phyloP scores from a whole-genome alignment of 2,329 filamentous ascomycete genomes.

The Aspergillus quadrilineatus region DNA sequence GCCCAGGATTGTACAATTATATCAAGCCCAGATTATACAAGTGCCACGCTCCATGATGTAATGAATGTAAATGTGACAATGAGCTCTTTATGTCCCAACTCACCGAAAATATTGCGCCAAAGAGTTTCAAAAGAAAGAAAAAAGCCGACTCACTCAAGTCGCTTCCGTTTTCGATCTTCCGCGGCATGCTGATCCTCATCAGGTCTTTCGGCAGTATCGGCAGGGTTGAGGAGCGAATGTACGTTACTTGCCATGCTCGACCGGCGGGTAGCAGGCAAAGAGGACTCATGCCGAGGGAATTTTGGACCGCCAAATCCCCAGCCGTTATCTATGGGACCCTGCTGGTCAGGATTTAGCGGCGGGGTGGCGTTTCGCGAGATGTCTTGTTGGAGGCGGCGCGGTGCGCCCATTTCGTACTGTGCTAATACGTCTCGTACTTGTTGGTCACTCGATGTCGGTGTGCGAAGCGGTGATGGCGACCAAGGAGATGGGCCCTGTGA shows the following conservation, averaged over 20 bases:
- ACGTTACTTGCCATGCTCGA: constrained; percentile 72
- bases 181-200: constrained; percentile 60
- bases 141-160: constrained; percentile 45
- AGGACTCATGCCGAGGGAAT: constrained; percentile 41
- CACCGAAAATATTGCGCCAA: background rate
- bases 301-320: constrained; percentile 55
- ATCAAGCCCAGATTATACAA: constrained; percentile 10
- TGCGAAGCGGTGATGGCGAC: constrained; percentile 64
- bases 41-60: constrained; percentile 8
- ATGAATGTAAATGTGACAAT: background rate
- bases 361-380: constrained; percentile 56
- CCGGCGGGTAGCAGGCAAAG: constrained; percentile 61
- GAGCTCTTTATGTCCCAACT: constrained; percentile 1
- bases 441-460: constrained; percentile 56
- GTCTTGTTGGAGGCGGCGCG: constrained; percentile 45
- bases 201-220: constrained; percentile 64
- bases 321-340: constrained; percentile 53
- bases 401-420: constrained; percentile 63
- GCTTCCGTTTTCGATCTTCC: constrained; percentile 64
- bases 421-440: constrained; percentile 62
- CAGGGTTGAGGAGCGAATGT: constrained; percentile 66
- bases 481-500: constrained; percentile 63
- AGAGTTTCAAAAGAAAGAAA: background rate
- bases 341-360: constrained; percentile 50
- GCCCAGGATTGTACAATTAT: constrained; percentile 16